A percentile compares a stretch with the other conserved stretches of the same genome.
phyloP scores from a whole-genome alignment of 768 basidiomycete genomes.

The Leccinum uliginosum region DNA sequence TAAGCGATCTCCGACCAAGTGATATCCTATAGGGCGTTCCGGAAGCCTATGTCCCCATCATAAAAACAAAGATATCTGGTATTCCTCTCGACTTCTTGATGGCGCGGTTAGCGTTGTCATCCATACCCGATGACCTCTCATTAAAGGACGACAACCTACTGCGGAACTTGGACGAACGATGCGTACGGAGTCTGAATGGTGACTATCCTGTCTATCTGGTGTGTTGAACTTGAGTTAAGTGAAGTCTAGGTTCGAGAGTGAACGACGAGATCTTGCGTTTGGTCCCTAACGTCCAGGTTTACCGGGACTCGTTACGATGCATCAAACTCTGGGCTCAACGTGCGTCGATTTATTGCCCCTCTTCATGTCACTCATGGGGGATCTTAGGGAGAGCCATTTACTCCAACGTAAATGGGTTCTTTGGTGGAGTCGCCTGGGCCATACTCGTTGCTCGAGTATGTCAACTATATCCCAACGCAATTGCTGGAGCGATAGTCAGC shows the following conservation, averaged over 20 bases:
- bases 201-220: slow-evolving; percentile 5
- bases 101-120: slow-evolving; percentile 80
- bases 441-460: slow-evolving; percentile 99
- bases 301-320: slow-evolving; percentile 90
- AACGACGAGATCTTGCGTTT: slow-evolving; percentile 94
- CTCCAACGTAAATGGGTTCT: slow-evolving; percentile 96
- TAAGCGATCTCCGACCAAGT: slow-evolving; percentile 1
- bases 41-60: slow-evolving; percentile 94
- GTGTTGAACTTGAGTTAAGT: slow-evolving; percentile 10
- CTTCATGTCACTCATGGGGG: slow-evolving; percentile 5
- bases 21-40: slow-evolving; percentile 72
- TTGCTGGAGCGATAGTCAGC: slow-evolving; percentile 93
- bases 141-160: slow-evolving; percentile 89
- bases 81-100: slow-evolving; percentile 94
- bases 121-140: slow-evolving; percentile 89
- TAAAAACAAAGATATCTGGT: slow-evolving; percentile 86
- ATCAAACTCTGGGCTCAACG: slow-evolving; percentile 98
- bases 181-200: slow-evolving; percentile 94
- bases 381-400: slow-evolving; percentile 86
- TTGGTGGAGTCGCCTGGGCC: slow-evolving; percentile 98
- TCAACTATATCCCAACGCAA: slow-evolving; percentile 94
- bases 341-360: slow-evolving; percentile 37
- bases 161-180: slow-evolving; percentile 89
- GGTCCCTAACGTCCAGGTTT: slow-evolving; percentile 91
- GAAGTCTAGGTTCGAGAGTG: slow-evolving; percentile 75